Percentiles rank a stretch among this genome's conserved stretches.
Conservation (phyloP, 106 monocot genomes). For the Apostasia ramifera region DNA sequence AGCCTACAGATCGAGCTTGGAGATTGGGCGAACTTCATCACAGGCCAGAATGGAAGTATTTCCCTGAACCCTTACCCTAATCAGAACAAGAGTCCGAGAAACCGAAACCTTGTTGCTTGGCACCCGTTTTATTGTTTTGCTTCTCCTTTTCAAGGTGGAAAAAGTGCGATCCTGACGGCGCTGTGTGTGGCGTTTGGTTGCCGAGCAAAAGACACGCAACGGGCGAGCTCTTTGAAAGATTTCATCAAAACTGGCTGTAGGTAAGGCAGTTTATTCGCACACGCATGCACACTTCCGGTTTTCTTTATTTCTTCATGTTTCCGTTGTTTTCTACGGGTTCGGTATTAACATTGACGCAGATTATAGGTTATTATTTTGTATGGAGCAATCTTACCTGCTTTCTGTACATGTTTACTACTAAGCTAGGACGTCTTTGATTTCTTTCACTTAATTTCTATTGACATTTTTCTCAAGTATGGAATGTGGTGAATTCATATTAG, state of each 20-base stretch:
- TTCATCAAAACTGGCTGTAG: slow-evolving; percentile 97
- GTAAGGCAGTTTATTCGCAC: slow-evolving; percentile 16
- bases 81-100: background rate
- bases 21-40: slow-evolving; percentile 89
- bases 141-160: slow-evolving; percentile 49
- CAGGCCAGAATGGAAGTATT: slow-evolving; percentile 96
- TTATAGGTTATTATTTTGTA: too few relatives aligned
- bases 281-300: too few relatives aligned
- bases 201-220: slow-evolving; percentile 80
- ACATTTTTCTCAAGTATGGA: too few relatives aligned
- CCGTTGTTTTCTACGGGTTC: too few relatives aligned
- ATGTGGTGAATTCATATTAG: too few relatives aligned
- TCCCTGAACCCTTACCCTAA: background rate
- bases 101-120: background rate
- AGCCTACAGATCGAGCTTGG: slow-evolving; percentile 77
- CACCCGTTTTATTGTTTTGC: background rate
- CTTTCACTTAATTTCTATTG: too few relatives aligned
- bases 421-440: too few relatives aligned
- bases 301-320: too few relatives aligned
- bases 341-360: too few relatives aligned
- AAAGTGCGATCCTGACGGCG: slow-evolving; percentile 91
- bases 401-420: too few relatives aligned
- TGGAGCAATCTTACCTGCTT: too few relatives aligned
- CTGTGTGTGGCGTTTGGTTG: slow-evolving; percentile 90
- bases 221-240: slow-evolving; percentile 78